Evolutionary conservation across 108 stramenopile species (phyloP), one percentile per base, ranked within the genome.

Genomic region (Pseudonitzschia pungens): DNA sequence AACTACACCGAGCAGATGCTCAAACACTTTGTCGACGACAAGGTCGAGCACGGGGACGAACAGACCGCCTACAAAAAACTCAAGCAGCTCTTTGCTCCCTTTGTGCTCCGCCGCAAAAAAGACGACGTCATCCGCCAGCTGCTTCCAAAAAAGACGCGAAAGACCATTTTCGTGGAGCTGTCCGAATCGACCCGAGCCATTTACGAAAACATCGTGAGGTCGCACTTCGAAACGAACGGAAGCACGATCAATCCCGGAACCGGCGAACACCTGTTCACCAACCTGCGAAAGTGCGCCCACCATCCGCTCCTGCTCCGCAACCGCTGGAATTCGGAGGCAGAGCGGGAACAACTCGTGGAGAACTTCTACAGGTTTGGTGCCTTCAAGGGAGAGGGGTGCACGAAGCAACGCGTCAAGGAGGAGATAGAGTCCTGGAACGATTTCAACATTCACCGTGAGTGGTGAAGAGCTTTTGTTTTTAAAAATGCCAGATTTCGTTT

Each of bases 231-330:
- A 24, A 72, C 48, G 45, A 79, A 70, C 24, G 77, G 54, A 16
- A 15, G 52, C 40, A 72, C 72, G 15, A 55, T 75, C 40, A 64
- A 79, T 48, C 79, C 83, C 14, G 75, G 82, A 21, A 74, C 80
- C 59, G 82, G 81, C 41, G 84, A 92, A 36, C 91, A 97, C 68
- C 70, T 98, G n/a, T 98, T 98, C 79, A 96, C 98, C 16, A 82
- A 91, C 53, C 89, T 97, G 9, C 89, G 98, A 36, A 99, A 99
- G 80, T 96, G 90, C 10, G 98, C 98, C 1, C 97, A 99, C 74
- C 98, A 99, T 78, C 94, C 97, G 14, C 77, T 98, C 21, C 78
- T 99, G 7, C 81, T 99, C 22, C 90, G 96, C 51, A 83, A 82
- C 12, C 83, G 92, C 31, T 86, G 91, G 67, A 89, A 70, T 26